phyloP scores from a whole-genome alignment of 106 monocot species.

The Xerophyta viscosa region DNA sequence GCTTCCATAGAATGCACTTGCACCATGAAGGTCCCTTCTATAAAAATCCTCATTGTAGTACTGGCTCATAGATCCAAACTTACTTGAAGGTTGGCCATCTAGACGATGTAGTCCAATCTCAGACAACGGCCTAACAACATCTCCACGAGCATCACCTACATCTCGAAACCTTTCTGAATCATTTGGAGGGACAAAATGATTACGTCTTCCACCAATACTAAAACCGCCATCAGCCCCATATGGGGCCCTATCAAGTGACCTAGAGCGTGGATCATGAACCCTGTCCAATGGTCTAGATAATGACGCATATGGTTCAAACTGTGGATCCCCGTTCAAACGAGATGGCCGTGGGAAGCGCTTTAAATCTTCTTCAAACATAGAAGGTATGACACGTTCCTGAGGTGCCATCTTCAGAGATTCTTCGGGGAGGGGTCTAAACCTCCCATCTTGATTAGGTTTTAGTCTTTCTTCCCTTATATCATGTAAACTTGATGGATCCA shows the following conservation, averaged over 20 bases:
- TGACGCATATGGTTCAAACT: constrained; percentile 34
- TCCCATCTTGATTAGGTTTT: constrained; percentile 31
- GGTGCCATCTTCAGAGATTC: constrained; percentile 21
- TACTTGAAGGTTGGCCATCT: constrained; percentile 17
- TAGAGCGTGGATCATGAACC: constrained; percentile 15
- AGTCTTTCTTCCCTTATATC: constrained; percentile 27
- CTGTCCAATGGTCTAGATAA: constrained; percentile 33
- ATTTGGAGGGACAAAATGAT: background rate
- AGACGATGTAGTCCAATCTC: constrained; percentile 36
- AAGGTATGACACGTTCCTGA: constrained; percentile 24
- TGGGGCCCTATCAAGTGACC: constrained; percentile 22
- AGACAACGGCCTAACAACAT: constrained; percentile 20
- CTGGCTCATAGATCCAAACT: constrained; percentile 7
- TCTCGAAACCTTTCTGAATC: background rate
- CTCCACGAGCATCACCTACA: background rate
- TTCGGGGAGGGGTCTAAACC: constrained; percentile 26
- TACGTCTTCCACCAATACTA: background rate
- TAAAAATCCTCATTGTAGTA: constrained; percentile 9
- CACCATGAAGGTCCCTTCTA: constrained; percentile 9
- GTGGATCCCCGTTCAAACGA: constrained; percentile 35
- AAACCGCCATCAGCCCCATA: constrained; percentile 7
- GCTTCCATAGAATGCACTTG: constrained; percentile 4
- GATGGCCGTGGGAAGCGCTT: constrained; percentile 60
- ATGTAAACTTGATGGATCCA: too few relatives aligned
- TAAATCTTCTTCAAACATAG: constrained; percentile 54